Evolutionary conservation across 805 yeast genomes (phyloP), one percentile per base, ranked within the genome.

Genomic region (Pichia gijzeniarum): DNA sequence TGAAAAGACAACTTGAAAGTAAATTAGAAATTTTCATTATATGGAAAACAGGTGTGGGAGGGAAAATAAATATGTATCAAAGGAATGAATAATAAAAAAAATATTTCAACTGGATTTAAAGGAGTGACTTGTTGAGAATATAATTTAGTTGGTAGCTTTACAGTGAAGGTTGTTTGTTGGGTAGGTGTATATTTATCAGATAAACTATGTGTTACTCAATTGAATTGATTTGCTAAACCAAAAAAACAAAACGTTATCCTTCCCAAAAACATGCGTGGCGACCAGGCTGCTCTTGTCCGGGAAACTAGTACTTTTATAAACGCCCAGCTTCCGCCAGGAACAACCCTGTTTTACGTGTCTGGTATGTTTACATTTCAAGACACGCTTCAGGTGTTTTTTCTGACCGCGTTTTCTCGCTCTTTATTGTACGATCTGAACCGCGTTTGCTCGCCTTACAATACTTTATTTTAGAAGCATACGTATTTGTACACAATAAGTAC

Each of bases 1-100:
- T 22, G 25, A 53, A 40, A 8, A 48, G 42, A 21, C 51, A 38
- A 13, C 50, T 38, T 5, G 53, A 35, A 43, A 47, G 41, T 28
- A 48, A 27, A 25, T 48, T 22, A 13, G 48, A 39, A 30, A 50
- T 40, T 35, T 53, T 51, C 60, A 56, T 56, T 20, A 5, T 41
- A 5, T 27, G 21, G 10, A 4, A 12, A 38, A 16, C 2, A 20
- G 16, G 21, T 19, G 5, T 30, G 16, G 5, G 14, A 30, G 16
- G 14, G 13, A 30, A 10, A 30, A 30, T 13, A 30, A 13, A 30
- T 5, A 12, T 5, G 13, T 5, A 30, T 10, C 4, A 20, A 44
- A 44, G 2, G 44, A 44, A 30, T 16, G 44, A 44, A 44, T n/a
- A 33, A 14, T 31, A 28, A 21, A 38, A 13, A 20, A 18, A 39